Evolutionary conservation across 805 yeast genomes (phyloP).

Genomic region (Candida stauntonica): DNA sequence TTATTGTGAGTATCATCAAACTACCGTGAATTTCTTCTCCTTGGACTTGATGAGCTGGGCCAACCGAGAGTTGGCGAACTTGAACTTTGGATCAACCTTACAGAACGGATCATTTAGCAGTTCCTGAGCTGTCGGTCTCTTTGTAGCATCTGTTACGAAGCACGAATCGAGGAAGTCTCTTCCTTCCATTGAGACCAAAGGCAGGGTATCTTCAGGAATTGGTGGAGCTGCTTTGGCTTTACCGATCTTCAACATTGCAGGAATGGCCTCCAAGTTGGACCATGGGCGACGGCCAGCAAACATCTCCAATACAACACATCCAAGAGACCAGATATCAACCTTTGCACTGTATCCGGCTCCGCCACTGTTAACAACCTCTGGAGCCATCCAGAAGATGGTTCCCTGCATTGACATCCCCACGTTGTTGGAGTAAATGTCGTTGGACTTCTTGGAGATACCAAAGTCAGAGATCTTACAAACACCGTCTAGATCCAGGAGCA

Average conservation of each 20-base stretch:
- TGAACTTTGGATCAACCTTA: slow-evolving; percentile 36
- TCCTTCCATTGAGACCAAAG: slow-evolving; percentile 60
- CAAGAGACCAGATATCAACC: slow-evolving; percentile 96
- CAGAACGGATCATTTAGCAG: slow-evolving; percentile 54
- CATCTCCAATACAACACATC: slow-evolving; percentile 97
- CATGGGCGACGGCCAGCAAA: slow-evolving; percentile 97
- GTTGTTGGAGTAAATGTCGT: slow-evolving; percentile 82
- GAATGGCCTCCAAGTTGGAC: slow-evolving; percentile 92
- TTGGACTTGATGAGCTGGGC: slow-evolving; percentile 48
- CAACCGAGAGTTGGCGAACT: slow-evolving; percentile 50
- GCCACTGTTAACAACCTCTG: slow-evolving; percentile 89
- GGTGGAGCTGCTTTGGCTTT: slow-evolving; percentile 90
- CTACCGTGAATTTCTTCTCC: slow-evolving; percentile 28
- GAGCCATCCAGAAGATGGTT: slow-evolving; percentile 99
- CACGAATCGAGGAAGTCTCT: slow-evolving; percentile 70
- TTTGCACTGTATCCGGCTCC: slow-evolving; percentile 96
- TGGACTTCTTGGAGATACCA: slow-evolving; percentile 86
- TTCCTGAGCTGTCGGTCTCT: slow-evolving; percentile 80
- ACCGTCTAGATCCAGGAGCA: slow-evolving; percentile 85
- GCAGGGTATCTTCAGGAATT: slow-evolving; percentile 81
- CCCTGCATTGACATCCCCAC: slow-evolving; percentile 99
- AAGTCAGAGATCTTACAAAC: slow-evolving; percentile 94
- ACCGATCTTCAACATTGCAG: slow-evolving; percentile 89
- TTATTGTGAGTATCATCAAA: not conserved
- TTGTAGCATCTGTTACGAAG: slow-evolving; percentile 72